Percentiles rank a stretch among this genome's conserved stretches.
phyloP scores from a whole-genome alignment of 2,329 filamentous ascomycete species.

The Ophiostoma ips region DNA sequence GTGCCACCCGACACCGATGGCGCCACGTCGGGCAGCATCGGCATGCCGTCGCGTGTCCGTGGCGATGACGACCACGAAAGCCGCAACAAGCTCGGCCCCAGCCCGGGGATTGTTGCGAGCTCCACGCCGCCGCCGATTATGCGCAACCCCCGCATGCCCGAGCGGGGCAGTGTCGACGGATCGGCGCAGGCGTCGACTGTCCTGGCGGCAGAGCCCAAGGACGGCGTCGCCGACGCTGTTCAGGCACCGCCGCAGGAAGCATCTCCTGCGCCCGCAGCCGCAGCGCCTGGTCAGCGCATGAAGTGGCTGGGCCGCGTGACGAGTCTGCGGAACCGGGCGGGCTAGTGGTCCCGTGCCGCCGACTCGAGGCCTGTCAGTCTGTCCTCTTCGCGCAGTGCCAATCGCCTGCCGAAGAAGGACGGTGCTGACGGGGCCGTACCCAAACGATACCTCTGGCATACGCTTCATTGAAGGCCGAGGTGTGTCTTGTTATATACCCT shows the following conservation, averaged over 20 bases:
- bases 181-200: neutral
- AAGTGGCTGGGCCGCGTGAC: conserved; percentile 22
- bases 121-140: conserved; percentile 44
- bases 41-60: conserved; percentile 27
- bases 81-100: neutral
- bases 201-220: neutral
- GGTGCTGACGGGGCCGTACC: neutral
- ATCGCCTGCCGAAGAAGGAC: too few relatives aligned
- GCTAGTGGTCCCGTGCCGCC: conserved; percentile 10
- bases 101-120: conserved; percentile 20
- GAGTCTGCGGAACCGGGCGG: conserved; percentile 19
- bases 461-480: neutral
- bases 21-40: conserved; percentile 18
- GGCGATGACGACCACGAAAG: conserved; percentile 23
- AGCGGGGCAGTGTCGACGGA: conserved; percentile 10
- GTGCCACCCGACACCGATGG: conserved; percentile 15
- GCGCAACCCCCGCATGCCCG: conserved; percentile 23
- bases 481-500: neutral
- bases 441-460: neutral
- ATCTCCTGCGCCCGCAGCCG: neutral
- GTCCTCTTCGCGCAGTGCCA: too few relatives aligned
- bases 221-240: neutral
- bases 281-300: conserved; percentile 8
- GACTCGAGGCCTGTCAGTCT: neutral
- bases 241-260: neutral